A percentile compares a stretch with the other conserved stretches of the same genome.
phyloP scores from a whole-genome alignment of 108 stramenopile genomes.

The Cyclotella baltica region DNA sequence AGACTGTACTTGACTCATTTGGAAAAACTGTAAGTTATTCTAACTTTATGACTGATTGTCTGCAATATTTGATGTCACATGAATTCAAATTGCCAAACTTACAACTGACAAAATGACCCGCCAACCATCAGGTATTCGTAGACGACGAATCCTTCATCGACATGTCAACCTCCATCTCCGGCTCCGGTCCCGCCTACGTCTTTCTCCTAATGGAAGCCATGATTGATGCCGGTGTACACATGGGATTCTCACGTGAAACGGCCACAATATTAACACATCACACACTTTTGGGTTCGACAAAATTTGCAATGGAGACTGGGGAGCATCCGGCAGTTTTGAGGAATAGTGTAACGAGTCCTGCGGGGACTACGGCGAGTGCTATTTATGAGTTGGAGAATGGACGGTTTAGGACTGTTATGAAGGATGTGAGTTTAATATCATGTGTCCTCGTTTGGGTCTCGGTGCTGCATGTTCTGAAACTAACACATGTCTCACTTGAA shows the following conservation, averaged over 20 bases:
- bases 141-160: slow-evolving; percentile 92
- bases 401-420: slow-evolving; percentile 89
- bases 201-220: slow-evolving; percentile 94
- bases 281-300: slow-evolving; percentile 80
- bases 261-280: slow-evolving; percentile 83
- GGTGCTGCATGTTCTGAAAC: not conserved
- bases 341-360: slow-evolving; percentile 93
- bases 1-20: slow-evolving; percentile 68
- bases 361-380: slow-evolving; percentile 93
- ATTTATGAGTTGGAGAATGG: slow-evolving; percentile 95
- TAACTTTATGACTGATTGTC: no score
- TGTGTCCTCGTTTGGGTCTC: not conserved
- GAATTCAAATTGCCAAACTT: not conserved
- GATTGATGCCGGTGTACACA: slow-evolving; percentile 94
- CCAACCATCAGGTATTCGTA: slow-evolving; percentile 81
- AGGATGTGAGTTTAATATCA: slow-evolving; percentile 58
- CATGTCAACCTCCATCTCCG: slow-evolving; percentile 89
- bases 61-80: not conserved
- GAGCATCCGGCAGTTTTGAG: slow-evolving; percentile 85
- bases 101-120: not conserved
- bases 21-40: slow-evolving; percentile 69
- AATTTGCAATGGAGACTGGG: slow-evolving; percentile 87
- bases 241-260: slow-evolving; percentile 87
- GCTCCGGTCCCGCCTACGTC: slow-evolving; percentile 94
- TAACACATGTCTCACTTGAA: not conserved